phyloP scores from a whole-genome alignment of 2,329 filamentous ascomycete species.

The Coniochaeta sp. region DNA sequence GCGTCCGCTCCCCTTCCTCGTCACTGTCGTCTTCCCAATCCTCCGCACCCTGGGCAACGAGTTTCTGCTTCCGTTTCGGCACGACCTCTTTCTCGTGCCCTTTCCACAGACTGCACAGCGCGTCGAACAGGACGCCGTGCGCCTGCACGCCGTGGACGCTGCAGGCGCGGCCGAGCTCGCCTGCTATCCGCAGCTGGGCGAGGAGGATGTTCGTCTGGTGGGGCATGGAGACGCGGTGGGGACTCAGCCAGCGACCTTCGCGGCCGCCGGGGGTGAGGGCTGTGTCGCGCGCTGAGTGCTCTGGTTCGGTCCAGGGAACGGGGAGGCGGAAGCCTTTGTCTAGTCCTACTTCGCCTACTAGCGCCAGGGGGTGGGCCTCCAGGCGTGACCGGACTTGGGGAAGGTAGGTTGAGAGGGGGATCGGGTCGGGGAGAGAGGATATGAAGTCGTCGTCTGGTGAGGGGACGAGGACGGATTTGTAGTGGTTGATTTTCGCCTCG shows the following conservation, averaged over 20 bases:
- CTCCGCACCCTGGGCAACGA: constrained; percentile 38
- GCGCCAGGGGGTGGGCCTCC: constrained; percentile 48
- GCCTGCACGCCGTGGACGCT: constrained; percentile 71
- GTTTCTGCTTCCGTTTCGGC: constrained; percentile 50
- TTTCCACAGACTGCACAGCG: constrained; percentile 59
- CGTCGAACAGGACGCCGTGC: constrained; percentile 62
- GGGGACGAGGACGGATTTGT: constrained; percentile 55
- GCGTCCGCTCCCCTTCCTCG: constrained; percentile 17
- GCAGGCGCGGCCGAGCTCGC: constrained; percentile 55
- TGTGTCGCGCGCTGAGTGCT: constrained; percentile 31
- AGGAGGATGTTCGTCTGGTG: constrained; percentile 62
- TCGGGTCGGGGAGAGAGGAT: constrained; percentile 18
- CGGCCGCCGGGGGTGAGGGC: constrained; percentile 60
- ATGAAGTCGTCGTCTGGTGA: constrained; percentile 39
- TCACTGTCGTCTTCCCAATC: constrained; percentile 32
- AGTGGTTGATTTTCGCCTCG: constrained; percentile 44
- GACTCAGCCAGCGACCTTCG: constrained; percentile 60
- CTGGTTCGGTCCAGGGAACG: constrained; percentile 38
- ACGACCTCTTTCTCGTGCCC: constrained; percentile 57
- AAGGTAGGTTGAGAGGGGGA: constrained; percentile 12
- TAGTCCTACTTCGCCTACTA: constrained; percentile 71
- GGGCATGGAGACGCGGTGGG: constrained; percentile 56
- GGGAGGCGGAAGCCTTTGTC: constrained; percentile 74
- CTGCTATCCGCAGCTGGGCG: constrained; percentile 65
- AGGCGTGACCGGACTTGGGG: constrained; percentile 48